phyloP scores from a whole-genome alignment of 441 rosid genomes.

The Manihot esculenta region DNA sequence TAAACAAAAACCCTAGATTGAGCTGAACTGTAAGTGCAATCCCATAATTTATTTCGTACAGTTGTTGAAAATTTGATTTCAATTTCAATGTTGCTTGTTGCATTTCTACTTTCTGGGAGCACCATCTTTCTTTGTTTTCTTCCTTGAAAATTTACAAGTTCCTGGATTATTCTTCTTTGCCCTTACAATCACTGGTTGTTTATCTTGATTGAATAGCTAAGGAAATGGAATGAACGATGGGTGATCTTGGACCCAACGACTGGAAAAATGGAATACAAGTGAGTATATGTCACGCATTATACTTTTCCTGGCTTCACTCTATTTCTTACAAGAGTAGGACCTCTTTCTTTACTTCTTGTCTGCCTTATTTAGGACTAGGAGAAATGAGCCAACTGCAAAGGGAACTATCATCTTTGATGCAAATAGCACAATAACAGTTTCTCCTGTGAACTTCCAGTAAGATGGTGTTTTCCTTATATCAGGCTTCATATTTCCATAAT shows the following conservation, averaged over 20 bases:
- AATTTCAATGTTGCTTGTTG: not conserved
- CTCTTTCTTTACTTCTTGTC: not conserved
- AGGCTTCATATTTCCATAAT: not conserved
- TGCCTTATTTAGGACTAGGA: slow-evolving; percentile 57
- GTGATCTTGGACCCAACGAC: slow-evolving; percentile 93
- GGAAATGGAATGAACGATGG: slow-evolving; percentile 99
- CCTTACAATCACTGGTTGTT: not conserved
- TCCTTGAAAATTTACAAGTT: not conserved
- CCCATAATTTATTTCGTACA: not conserved
- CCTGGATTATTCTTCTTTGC: not conserved
- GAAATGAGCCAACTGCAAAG: slow-evolving; percentile 82
- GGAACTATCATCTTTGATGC: slow-evolving; percentile 80
- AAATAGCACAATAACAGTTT: slow-evolving; percentile 76
- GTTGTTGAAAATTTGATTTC: not conserved
- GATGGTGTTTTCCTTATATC: slow-evolving; percentile 20
- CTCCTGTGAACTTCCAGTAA: slow-evolving; percentile 98
- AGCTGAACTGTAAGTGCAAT: not conserved
- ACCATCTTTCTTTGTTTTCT: not conserved
- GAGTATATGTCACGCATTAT: slow-evolving; percentile 31
- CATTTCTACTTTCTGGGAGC: not conserved
- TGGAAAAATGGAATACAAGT: slow-evolving; percentile 98
- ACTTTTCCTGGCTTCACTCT: not conserved
- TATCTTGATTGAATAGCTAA: slow-evolving; percentile 44
- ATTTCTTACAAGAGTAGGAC: not conserved
- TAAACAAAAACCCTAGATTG: not conserved